A percentile compares a stretch with the other conserved stretches of the same genome.
These are phyloP conservation scores for Collybia mongolica DNA, from an alignment of 768 basidiomycete genomes.

Conservation along the genomic window DNA sequence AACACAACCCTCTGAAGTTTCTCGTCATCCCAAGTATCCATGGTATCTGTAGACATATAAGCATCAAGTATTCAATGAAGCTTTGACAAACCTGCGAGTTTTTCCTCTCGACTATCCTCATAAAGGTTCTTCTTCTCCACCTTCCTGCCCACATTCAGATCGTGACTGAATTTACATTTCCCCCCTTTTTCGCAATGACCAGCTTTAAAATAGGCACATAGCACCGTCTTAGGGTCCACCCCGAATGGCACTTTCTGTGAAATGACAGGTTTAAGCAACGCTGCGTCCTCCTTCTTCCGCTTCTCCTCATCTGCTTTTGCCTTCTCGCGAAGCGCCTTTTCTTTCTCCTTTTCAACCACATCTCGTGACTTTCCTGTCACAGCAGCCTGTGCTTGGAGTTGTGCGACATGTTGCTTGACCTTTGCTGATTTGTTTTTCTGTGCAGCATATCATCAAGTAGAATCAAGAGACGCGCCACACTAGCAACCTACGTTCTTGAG, in stretches of 20 bases:
- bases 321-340: conserved; percentile 75
- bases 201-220: conserved; percentile 91
- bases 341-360: conserved; percentile 79
- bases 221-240: conserved; percentile 92
- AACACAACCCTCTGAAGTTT: conserved; percentile 87
- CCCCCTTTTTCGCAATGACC: conserved; percentile 91
- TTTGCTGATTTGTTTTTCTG: conserved; percentile 95
- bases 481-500: conserved; percentile 18
- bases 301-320: conserved; percentile 80
- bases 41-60: conserved; percentile 64
- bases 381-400: conserved; percentile 76
- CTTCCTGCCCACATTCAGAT: conserved; percentile 84
- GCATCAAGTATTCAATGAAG: not conserved
- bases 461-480: not conserved
- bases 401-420: conserved; percentile 83
- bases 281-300: conserved; percentile 80
- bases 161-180: conserved; percentile 98
- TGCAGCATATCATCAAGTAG: conserved; percentile 8
- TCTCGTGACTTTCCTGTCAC: conserved; percentile 79
- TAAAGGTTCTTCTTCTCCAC: conserved; percentile 96
- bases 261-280: conserved; percentile 77
- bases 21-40: conserved; percentile 97
- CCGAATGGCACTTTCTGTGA: conserved; percentile 90
- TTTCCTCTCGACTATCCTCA: conserved; percentile 82
- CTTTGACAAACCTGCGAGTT: conserved; percentile 56